These are phyloP conservation scores for Apiospora kogelbergensis DNA, from an alignment of 2,329 filamentous ascomycete genomes.

Conservation along the genomic window DNA sequence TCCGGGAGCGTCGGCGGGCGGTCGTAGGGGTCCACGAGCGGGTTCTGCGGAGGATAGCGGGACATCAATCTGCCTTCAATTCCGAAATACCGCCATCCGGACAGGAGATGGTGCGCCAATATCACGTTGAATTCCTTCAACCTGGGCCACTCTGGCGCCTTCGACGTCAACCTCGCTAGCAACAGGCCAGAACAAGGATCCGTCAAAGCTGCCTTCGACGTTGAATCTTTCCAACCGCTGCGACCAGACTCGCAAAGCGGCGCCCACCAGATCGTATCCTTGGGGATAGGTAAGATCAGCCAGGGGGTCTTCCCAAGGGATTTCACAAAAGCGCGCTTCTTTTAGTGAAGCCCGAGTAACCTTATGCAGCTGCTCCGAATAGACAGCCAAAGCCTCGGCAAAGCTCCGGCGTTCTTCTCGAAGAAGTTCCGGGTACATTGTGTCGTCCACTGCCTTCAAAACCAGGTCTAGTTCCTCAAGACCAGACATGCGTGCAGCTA, in stretches of 20 bases:
- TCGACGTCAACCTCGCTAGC: neutral
- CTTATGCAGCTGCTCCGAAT: conserved; percentile 3
- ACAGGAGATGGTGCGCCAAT: neutral
- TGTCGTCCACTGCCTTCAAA: neutral
- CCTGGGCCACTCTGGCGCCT: neutral
- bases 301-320: neutral
- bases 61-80: too few species aligned
- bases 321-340: too few species aligned
- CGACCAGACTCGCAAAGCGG: conserved; percentile 7
- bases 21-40: neutral
- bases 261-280: conserved; percentile 7
- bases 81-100: conserved; percentile 12
- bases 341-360: neutral
- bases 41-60: too few species aligned
- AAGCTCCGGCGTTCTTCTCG: conserved; percentile 3
- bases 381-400: neutral
- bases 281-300: neutral
- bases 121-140: conserved; percentile 1
- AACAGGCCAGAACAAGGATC: conserved; percentile 9
- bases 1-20: conserved; percentile 3
- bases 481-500: neutral
- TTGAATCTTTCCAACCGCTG: conserved; percentile 7
- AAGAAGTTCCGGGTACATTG: neutral
- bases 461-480: neutral
- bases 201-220: conserved; percentile 4